Percentiles rank a stretch among this genome's conserved stretches.
Evolutionary conservation across 2,329 filamentous ascomycete genomes (phyloP).

Genomic region (Neoascochyta sp.): DNA sequence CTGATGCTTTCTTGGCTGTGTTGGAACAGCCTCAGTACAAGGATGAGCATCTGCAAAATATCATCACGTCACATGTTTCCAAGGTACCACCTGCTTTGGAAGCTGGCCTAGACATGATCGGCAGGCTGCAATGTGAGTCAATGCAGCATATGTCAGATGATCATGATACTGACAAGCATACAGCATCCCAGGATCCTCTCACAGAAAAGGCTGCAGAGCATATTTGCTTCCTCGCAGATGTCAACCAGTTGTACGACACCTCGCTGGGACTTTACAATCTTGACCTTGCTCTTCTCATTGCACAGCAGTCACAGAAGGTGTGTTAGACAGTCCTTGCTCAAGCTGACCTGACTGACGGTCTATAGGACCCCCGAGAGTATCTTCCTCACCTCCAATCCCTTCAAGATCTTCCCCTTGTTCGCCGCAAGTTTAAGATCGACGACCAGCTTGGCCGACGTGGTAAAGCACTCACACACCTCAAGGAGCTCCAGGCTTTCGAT

Average conservation of each 20-base stretch:
- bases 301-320: slow-evolving; percentile 86
- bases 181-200: slow-evolving; percentile 48
- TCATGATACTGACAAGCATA: slow-evolving; percentile 3
- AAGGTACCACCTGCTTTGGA: slow-evolving; percentile 88
- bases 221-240: slow-evolving; percentile 94
- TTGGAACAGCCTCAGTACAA: slow-evolving; percentile 54
- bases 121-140: slow-evolving; percentile 57
- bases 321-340: not conserved
- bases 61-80: slow-evolving; percentile 91
- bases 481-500: slow-evolving; percentile 68
- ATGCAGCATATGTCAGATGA: not conserved
- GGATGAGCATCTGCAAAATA: slow-evolving; percentile 73
- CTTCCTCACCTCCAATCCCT: slow-evolving; percentile 89
- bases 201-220: slow-evolving; percentile 91
- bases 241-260: slow-evolving; percentile 86
- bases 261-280: slow-evolving; percentile 89
- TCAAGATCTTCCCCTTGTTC: slow-evolving; percentile 66
- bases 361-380: slow-evolving; percentile 81
- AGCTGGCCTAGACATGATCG: slow-evolving; percentile 75
- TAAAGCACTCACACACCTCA: slow-evolving; percentile 76
- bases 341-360: slow-evolving; percentile 1
- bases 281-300: slow-evolving; percentile 82
- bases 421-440: slow-evolving; percentile 80
- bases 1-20: slow-evolving; percentile 72
- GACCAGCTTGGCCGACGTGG: slow-evolving; percentile 72